Conservation (phyloP, 345 rosid species). For the Dovyalis caffra region DNA sequence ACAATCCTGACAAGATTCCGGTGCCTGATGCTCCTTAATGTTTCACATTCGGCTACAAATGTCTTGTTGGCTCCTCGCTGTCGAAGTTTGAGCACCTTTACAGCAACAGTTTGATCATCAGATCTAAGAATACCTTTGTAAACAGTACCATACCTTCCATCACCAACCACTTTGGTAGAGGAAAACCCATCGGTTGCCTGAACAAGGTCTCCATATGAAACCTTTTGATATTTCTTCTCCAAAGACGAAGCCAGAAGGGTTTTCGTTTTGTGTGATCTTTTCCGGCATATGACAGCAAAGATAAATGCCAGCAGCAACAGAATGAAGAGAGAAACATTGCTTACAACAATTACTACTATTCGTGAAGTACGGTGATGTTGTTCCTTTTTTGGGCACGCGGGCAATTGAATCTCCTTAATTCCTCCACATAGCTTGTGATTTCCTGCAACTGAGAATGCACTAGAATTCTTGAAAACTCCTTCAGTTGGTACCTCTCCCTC, state of each 20-base stretch:
- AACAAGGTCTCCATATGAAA: slow-evolving; percentile 15
- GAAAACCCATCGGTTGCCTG: slow-evolving; percentile 12
- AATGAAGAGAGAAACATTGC: too few species aligned
- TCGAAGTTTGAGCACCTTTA: slow-evolving; percentile 17
- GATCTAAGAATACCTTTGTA: slow-evolving; percentile 5
- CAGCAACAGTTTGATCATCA: background rate
- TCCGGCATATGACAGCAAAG: too few species aligned
- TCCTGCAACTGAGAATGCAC: background rate
- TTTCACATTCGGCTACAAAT: slow-evolving; percentile 19
- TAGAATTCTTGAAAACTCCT: too few species aligned
- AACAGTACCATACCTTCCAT: slow-evolving; percentile 16
- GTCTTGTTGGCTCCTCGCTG: slow-evolving; percentile 14
- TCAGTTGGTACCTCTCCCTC: background rate
- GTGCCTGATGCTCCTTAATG: slow-evolving; percentile 8
- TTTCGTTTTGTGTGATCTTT: too few species aligned
- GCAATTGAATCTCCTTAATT: background rate
- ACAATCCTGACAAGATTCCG: slow-evolving; percentile 19
- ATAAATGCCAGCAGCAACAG: background rate
- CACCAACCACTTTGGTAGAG: slow-evolving; percentile 6
- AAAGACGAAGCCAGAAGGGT: too few species aligned
- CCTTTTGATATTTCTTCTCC: background rate
- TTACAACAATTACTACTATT: too few species aligned
- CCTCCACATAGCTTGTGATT: background rate
- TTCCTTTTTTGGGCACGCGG: background rate
- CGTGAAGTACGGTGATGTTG: background rate